Base-by-base conservation (phyloP, 192 early-diverging fungal genomes). In the Mortierella hygrophila region DNA sequence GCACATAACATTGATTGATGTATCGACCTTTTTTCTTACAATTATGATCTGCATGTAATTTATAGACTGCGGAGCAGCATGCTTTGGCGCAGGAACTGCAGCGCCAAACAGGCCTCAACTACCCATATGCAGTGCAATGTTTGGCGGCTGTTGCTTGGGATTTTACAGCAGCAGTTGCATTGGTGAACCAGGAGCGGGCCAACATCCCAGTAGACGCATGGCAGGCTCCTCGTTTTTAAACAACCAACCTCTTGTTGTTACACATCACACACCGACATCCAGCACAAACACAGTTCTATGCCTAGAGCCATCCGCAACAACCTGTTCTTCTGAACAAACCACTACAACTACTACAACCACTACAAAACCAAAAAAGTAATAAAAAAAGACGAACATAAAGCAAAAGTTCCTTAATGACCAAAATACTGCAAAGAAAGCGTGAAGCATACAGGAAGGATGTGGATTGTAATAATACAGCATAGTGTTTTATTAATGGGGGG, bases 51-150 rank as follows among this genome's bases (percentile, higher is more conserved):
- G 4, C 72, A 23, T 55, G 8, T 15, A 15, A 5, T 55, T 26
- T n/a, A 47, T 77, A 86, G 84, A 71, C 78, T 20, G 55, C 84
- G 15, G 84, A 86, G 9, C 87, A 88, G 55, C 87, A 88, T 65
- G 77, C 65, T 44, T 55, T 72, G 63, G 82, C 78, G 6, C 81
- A 75, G 35, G 82, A 88, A 38, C 75, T 88, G 0, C 80, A 82
- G 49, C 63, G 74, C 2, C 77, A 77, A 10, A 88, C 87, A 6
- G 74, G 81, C 15, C 41, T 88, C 54, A 88, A 75, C 38, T 83
- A 80, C 32, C 74, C 71, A 41, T 83, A 79, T 68, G 77, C 87
- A 18, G 23, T 82, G 16, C 82, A 88, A 49, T 88, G 87, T 26
- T 47, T 88, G n/a, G 21, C 47, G 6, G 77, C 78, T 6, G 76